Percentiles rank a stretch among this genome's conserved stretches.
These are phyloP conservation scores for Maudiozyma barnettii DNA, from an alignment of 805 yeast genomes.

Conservation along the genomic window DNA sequence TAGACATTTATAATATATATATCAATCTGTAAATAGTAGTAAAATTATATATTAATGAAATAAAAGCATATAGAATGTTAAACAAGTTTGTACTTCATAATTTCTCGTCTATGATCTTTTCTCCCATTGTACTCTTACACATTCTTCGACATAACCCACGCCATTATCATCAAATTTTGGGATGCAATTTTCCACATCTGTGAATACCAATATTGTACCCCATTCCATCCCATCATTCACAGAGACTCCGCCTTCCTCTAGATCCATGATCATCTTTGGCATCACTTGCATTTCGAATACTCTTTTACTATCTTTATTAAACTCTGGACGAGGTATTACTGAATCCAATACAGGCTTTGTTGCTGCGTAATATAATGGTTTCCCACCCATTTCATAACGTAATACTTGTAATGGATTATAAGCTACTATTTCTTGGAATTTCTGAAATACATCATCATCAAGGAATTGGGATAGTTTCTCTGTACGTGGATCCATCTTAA, in stretches of 20 bases:
- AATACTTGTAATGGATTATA: slow-evolving; percentile 82
- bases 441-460: slow-evolving; percentile 71
- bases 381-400: slow-evolving; percentile 73
- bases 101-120: background rate
- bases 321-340: slow-evolving; percentile 49
- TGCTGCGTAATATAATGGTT: slow-evolving; percentile 61
- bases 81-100: background rate
- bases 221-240: slow-evolving; percentile 85
- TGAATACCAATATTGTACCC: slow-evolving; percentile 86
- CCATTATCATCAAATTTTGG: slow-evolving; percentile 50
- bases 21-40: background rate
- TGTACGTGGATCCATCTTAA: slow-evolving; percentile 33
- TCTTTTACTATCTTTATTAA: slow-evolving; percentile 49
- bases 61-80: background rate
- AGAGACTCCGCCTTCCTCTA: slow-evolving; percentile 43
- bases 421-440: slow-evolving; percentile 63
- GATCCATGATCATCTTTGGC: slow-evolving; percentile 85
- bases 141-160: slow-evolving; percentile 76
- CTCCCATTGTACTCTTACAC: slow-evolving; percentile 86
- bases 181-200: slow-evolving; percentile 57
- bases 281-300: slow-evolving; percentile 81
- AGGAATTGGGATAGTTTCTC: slow-evolving; percentile 45
- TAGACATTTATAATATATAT: slow-evolving; percentile 35
- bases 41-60: background rate
- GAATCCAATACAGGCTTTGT: slow-evolving; percentile 31